phyloP scores from a whole-genome alignment of 1,284 basidiomycete species.

The Heliocybe sulcata region DNA sequence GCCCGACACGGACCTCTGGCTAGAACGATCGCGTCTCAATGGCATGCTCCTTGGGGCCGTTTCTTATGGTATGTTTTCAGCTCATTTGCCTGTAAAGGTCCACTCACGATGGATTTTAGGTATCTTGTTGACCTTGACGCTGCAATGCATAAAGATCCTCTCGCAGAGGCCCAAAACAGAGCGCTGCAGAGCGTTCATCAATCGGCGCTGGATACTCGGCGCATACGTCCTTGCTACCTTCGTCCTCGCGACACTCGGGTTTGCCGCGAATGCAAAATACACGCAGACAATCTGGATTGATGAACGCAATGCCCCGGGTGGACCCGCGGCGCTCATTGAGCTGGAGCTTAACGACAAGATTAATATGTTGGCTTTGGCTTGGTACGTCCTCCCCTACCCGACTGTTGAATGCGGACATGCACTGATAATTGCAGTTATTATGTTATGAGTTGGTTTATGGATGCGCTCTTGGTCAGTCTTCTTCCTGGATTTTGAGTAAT shows the following conservation, averaged over 20 bases:
- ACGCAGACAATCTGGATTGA: conserved; percentile 27
- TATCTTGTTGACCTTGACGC: neutral
- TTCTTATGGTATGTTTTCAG: neutral
- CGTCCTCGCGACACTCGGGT: conserved; percentile 19
- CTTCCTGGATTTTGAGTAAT: no score
- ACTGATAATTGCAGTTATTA: neutral
- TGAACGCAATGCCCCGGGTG: conserved; percentile 15
- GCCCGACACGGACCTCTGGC: conserved; percentile 15
- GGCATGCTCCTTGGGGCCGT: conserved; percentile 16
- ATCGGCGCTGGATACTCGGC: neutral
- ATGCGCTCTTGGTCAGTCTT: neutral
- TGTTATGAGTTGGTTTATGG: neutral
- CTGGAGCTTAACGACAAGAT: neutral
- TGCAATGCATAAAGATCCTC: neutral
- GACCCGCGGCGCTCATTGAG: conserved; percentile 9
- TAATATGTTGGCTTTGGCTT: neutral
- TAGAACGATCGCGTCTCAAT: conserved; percentile 19
- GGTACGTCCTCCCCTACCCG: neutral
- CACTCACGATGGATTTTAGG: neutral
- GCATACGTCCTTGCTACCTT: conserved; percentile 18
- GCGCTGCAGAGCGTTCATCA: neutral
- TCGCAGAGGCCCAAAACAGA: neutral
- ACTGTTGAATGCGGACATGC: neutral
- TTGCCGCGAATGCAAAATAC: conserved; percentile 21
- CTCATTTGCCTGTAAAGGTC: neutral